phyloP scores from a whole-genome alignment of 2,329 filamentous ascomycete genomes.

The Microcyclospora pomicola region DNA sequence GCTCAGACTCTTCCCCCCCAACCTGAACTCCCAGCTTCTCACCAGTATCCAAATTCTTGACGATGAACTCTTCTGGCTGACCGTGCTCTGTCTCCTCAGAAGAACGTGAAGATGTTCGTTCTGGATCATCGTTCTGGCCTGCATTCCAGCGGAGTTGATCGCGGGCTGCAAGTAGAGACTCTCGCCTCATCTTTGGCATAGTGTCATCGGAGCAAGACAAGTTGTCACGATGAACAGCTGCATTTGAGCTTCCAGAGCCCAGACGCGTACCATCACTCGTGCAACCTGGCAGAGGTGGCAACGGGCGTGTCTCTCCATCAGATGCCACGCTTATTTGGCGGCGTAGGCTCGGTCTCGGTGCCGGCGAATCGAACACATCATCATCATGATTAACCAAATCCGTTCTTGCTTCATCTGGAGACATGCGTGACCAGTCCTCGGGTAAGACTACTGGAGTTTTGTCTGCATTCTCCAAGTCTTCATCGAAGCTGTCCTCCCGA shows the following conservation, averaged over 20 bases:
- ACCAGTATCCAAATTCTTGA: constrained; percentile 18
- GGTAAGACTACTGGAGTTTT: constrained; percentile 97
- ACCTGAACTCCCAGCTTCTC: constrained; percentile 11
- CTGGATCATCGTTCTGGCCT: constrained; percentile 7
- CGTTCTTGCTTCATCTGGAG: constrained; percentile 46
- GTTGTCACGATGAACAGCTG: constrained; percentile 58
- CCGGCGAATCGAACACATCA: constrained; percentile 47
- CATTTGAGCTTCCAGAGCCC: constrained; percentile 27
- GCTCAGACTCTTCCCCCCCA: constrained; percentile 9
- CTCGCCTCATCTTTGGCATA: constrained; percentile 47
- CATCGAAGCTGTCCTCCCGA: constrained; percentile 72
- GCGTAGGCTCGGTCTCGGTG: too few species aligned
- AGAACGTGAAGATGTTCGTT: constrained; percentile 7
- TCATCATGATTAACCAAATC: constrained; percentile 43
- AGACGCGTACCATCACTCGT: constrained; percentile 27
- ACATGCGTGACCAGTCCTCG: constrained; percentile 83
- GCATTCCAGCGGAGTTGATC: constrained; percentile 63
- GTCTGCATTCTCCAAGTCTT: constrained; percentile 84
- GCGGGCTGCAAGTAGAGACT: constrained; percentile 68
- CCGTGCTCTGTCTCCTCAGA: constrained; percentile 36
- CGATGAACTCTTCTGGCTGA: constrained; percentile 26
- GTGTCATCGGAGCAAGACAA: constrained; percentile 61
- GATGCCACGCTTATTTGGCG: constrained; percentile 48
- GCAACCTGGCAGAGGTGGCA: constrained; percentile 71
- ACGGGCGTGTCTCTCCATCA: constrained; percentile 66